phyloP scores from a whole-genome alignment of 768 basidiomycete genomes.

The Boletus reticulatus region DNA sequence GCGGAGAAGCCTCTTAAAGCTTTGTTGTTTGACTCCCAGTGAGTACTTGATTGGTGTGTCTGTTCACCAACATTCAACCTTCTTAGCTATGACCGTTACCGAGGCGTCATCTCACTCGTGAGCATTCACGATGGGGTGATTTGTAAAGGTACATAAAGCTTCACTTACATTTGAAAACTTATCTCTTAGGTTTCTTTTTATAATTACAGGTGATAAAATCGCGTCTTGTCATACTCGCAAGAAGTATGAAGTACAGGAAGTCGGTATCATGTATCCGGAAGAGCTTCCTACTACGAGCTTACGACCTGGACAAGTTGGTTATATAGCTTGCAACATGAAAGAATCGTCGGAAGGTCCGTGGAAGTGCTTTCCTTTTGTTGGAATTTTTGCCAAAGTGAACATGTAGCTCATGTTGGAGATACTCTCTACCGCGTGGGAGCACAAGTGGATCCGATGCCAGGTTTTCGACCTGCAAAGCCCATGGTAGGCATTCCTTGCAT shows the following conservation, averaged over 20 bases:
- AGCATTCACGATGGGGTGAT: conserved; percentile 78
- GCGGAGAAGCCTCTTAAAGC: conserved; percentile 65
- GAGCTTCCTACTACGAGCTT: conserved; percentile 71
- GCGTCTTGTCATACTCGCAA: conserved; percentile 80
- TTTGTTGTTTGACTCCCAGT: conserved; percentile 93
- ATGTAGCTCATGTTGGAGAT: conserved; percentile 87
- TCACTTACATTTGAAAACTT: not conserved
- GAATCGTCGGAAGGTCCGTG: conserved; percentile 83
- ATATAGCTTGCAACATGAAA: conserved; percentile 96
- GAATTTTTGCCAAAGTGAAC: conserved; percentile 1
- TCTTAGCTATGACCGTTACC: conserved; percentile 86
- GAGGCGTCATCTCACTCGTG: conserved; percentile 92
- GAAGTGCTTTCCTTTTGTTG: not conserved
- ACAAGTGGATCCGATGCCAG: conserved; percentile 78
- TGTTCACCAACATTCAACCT: conserved; percentile 8
- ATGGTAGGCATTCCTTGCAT: conserved; percentile 58
- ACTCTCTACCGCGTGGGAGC: conserved; percentile 79
- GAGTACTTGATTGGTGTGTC: conserved; percentile 25
- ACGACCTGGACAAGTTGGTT: conserved; percentile 82
- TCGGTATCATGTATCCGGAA: conserved; percentile 89
- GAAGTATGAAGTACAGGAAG: conserved; percentile 83
- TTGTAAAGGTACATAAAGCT: conserved; percentile 59
- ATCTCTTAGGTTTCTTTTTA: not conserved
- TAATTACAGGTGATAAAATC: conserved; percentile 78
- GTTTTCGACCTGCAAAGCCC: conserved; percentile 88